Evolutionary conservation across 2,329 filamentous ascomycete species (phyloP).

Genomic region (Epicoccum nigrum): DNA sequence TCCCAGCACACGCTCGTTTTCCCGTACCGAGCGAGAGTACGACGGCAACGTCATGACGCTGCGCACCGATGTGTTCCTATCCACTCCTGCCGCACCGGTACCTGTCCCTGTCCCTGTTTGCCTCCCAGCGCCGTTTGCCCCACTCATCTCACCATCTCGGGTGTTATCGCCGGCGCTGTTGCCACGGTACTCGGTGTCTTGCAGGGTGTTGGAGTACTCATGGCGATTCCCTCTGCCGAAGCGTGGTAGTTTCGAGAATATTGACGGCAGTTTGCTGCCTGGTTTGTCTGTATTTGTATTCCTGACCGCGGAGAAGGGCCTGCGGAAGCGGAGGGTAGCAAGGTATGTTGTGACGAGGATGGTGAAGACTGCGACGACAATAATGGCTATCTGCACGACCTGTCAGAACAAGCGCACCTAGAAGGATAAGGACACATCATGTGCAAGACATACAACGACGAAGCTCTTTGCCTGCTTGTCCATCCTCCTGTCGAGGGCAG

Average conservation of each 20-base stretch:
- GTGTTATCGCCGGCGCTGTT: conserved; percentile 26
- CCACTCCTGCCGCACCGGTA: conserved; percentile 59
- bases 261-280: conserved; percentile 37
- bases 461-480: conserved; percentile 31
- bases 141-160: conserved; percentile 39
- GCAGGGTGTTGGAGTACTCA: conserved; percentile 43
- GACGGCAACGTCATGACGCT: conserved; percentile 94
- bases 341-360: conserved; percentile 44
- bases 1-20: conserved; percentile 81
- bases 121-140: conserved; percentile 36
- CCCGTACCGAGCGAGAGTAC: conserved; percentile 75
- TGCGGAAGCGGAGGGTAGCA: conserved; percentile 34
- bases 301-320: conserved; percentile 16
- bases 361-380: conserved; percentile 36
- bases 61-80: conserved; percentile 83
- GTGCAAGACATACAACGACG: conserved; percentile 35
- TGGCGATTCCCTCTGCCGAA: conserved; percentile 34
- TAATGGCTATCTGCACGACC: conserved; percentile 33
- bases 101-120: too few relatives aligned
- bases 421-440: not conserved
- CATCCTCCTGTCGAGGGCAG: conserved; percentile 29
- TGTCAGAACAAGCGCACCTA: conserved; percentile 17
- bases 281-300: conserved; percentile 10
- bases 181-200: conserved; percentile 40
- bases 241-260: conserved; percentile 38